Base-by-base conservation (phyloP, 805 yeast genomes). In the Saccharomycodes ludwigii region DNA sequence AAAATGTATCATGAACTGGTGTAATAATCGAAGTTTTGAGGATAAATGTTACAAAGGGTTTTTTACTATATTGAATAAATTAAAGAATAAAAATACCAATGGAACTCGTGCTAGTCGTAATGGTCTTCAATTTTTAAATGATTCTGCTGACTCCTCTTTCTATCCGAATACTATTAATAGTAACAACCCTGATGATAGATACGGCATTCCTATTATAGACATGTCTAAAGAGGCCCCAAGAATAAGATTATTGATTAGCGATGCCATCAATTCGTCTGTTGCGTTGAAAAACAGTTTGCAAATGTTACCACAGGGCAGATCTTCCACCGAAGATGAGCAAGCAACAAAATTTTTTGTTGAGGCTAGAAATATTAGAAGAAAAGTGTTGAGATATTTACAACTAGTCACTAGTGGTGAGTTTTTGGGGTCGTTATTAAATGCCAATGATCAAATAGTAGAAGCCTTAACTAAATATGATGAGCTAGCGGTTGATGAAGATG, bases 391-490 rank as follows among this genome's bases (percentile, higher is more conserved):
- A 39, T 85, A 85, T 50, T 65, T 91, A 41, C 97, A 91, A 56
- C 64, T 72, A 31, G 83, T 85, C 24, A 79, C 82, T 26, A 75
- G 74, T 36, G 96, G 86, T 40, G 94, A 83, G 46, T 79, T 74
- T 39, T 57, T 91, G 40, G 97, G 96, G n/a, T 68, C 83, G 27
- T 65, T 91, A 40, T 72, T 91, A 36, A 77, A 73, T 43, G 93
- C 95, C 27, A 91, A 91, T 50, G 98, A 91, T 45, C 86, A 83
- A 50, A 66, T 91, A 38, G 93, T 91, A 5, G 60, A 61, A 4
- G 77, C 85, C 0, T 65, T 91, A 44, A 71, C 73, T 43, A 56
- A 62, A 32, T 86, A 73, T 50, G 94, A 86, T 36, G 65, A 66
- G 29, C 53, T 61, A 59, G 53, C 74, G 42, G 66, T 59, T 36